A percentile compares a stretch with the other conserved stretches of the same genome.
phyloP scores from a whole-genome alignment of 257 asterid species.

The Henckelia pumila region DNA sequence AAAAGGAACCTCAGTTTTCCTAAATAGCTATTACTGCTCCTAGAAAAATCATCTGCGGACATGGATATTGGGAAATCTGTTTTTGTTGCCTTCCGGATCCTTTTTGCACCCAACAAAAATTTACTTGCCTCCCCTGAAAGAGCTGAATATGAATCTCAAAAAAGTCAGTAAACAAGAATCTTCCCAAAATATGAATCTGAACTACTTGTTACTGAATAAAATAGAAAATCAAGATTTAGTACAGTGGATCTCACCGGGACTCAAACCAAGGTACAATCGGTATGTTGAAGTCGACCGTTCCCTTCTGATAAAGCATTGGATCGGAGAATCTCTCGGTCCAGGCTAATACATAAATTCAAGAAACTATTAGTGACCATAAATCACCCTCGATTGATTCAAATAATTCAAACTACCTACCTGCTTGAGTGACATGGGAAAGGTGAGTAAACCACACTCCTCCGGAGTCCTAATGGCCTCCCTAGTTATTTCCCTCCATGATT shows the following conservation, averaged over 20 bases:
- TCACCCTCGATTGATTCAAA: background rate
- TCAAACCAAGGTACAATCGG: constrained; percentile 60
- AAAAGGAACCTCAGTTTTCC: constrained; percentile 53
- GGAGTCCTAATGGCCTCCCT: constrained; percentile 54
- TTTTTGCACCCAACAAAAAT: constrained; percentile 54
- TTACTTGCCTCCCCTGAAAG: constrained; percentile 66
- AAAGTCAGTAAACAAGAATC: constrained; percentile 5
- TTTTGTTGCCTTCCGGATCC: constrained; percentile 51
- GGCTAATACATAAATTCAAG: constrained; percentile 40
- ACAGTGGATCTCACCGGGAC: constrained; percentile 46
- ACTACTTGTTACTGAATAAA: too few species aligned
- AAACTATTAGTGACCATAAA: constrained; percentile 3
- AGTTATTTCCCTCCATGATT: constrained; percentile 63
- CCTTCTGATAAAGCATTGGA: constrained; percentile 76
- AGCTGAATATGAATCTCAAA: constrained; percentile 33
- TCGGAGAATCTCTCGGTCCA: constrained; percentile 64
- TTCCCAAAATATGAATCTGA: background rate
- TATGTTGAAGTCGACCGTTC: constrained; percentile 62
- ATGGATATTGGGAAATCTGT: constrained; percentile 55
- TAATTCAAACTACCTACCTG: constrained; percentile 43
- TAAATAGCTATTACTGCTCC: constrained; percentile 41
- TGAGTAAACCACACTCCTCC: constrained; percentile 63
- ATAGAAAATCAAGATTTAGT: too few species aligned
- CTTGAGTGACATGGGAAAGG: constrained; percentile 70
- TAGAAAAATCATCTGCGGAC: constrained; percentile 53